Conservation (phyloP, 2,329 filamentous ascomycete species). For the Setomelanomma holmii region DNA sequence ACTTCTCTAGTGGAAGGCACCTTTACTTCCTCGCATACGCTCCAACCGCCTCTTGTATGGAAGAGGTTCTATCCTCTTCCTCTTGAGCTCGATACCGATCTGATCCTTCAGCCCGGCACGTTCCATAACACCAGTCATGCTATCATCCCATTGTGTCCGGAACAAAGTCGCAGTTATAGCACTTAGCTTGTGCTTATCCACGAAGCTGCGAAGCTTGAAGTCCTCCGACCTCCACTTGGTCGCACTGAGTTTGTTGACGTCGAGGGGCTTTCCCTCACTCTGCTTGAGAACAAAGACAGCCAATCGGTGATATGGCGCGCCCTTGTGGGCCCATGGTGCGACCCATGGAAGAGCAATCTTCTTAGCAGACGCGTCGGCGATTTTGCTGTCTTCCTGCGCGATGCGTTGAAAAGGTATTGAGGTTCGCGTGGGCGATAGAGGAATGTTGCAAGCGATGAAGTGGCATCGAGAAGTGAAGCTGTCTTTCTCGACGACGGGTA, state of each 20-base stretch:
- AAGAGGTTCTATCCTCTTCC: conserved; percentile 74
- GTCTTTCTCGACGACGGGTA: conserved; percentile 79
- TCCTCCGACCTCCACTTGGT: conserved; percentile 73
- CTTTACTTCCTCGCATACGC: conserved; percentile 50
- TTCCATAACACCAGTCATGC: conserved; percentile 85
- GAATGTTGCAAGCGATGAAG: conserved; percentile 79
- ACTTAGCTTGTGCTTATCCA: conserved; percentile 70
- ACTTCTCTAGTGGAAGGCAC: background rate
- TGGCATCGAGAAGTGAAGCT: conserved; percentile 83
- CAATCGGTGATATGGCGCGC: conserved; percentile 88
- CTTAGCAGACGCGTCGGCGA: conserved; percentile 54
- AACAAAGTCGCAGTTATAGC: conserved; percentile 88
- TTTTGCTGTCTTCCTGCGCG: conserved; percentile 43
- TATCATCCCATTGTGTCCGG: conserved; percentile 87
- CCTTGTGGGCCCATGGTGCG: conserved; percentile 86
- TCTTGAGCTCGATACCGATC: conserved; percentile 83
- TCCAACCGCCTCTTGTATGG: conserved; percentile 67
- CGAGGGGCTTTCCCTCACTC: conserved; percentile 56
- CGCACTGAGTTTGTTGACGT: conserved; percentile 71
- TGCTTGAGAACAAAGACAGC: conserved; percentile 86
- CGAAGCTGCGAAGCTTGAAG: conserved; percentile 78
- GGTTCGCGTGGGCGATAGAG: conserved; percentile 63
- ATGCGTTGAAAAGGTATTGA: conserved; percentile 42
- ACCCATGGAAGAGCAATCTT: conserved; percentile 82
- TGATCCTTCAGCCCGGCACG: conserved; percentile 73